phyloP scores from a whole-genome alignment of 2,329 filamentous ascomycete species.

The Pseudogymnoascus sp. region DNA sequence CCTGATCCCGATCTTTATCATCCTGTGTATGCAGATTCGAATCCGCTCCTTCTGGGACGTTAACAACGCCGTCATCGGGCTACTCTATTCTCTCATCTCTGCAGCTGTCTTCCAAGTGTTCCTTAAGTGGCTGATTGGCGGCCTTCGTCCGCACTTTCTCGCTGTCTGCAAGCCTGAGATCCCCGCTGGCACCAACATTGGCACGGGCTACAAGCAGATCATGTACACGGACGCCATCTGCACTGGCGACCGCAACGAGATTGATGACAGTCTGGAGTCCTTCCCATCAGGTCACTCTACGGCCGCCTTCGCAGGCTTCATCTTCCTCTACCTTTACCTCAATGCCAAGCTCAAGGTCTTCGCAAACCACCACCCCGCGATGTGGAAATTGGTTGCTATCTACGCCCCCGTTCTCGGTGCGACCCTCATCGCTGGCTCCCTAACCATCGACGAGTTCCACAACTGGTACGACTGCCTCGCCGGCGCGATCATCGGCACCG shows the following conservation, averaged over 20 bases:
- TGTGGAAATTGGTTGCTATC: constrained; percentile 64
- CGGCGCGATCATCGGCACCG: constrained; percentile 56
- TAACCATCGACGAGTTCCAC: constrained; percentile 68
- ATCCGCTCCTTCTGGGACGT: constrained; percentile 62
- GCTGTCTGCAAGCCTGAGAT: constrained; percentile 58
- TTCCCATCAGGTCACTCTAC: constrained; percentile 70
- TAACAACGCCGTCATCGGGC: constrained; percentile 64
- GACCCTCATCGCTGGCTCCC: constrained; percentile 57
- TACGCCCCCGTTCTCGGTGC: constrained; percentile 63
- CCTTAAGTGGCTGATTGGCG: constrained; percentile 68
- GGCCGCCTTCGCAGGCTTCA: constrained; percentile 64
- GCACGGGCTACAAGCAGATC: constrained; percentile 41
- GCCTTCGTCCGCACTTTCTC: constrained; percentile 65
- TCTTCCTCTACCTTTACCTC: constrained; percentile 65
- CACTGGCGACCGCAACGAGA: constrained; percentile 56
- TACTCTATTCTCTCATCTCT: constrained; percentile 62
- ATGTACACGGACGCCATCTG: constrained; percentile 64
- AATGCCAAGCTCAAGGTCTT: constrained; percentile 75
- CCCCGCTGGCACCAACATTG: constrained; percentile 34
- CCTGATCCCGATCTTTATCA: constrained; percentile 57
- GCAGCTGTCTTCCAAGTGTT: constrained; percentile 73
- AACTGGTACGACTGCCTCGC: constrained; percentile 70
- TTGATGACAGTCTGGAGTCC: constrained; percentile 63
- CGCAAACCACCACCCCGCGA: constrained; percentile 61
- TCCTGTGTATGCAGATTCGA: constrained; percentile 60